Evolutionary conservation across 805 yeast species (phyloP), one percentile per base, ranked within the genome.

Genomic region (Candida pseudofarinosa): DNA sequence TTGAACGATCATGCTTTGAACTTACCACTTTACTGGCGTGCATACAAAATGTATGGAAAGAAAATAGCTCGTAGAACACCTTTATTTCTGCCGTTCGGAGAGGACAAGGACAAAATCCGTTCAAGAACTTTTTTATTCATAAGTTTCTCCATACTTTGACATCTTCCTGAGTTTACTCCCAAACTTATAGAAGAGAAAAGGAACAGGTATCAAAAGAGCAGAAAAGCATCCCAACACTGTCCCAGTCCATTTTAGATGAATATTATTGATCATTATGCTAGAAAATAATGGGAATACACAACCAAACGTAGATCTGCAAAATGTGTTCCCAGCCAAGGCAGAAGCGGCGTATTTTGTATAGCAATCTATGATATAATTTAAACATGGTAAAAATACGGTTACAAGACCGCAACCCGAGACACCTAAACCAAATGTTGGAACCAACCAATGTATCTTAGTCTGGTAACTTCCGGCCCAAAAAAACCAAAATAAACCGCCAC

Each of bases 111-210:
- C n/a, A n/a, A n/a, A n/a, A n/a, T n/a, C n/a, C n/a, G n/a, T n/a
- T n/a, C n/a, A n/a, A n/a, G n/a, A n/a, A n/a, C n/a, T n/a, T n/a
- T n/a, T n/a, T n/a, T n/a, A n/a, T n/a, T n/a, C n/a, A n/a, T n/a
- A n/a, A n/a, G n/a, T n/a, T n/a, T n/a, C n/a, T n/a, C n/a, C 38
- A 33, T 35, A 43, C 40, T 39, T 38, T 34, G 46, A 43, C 16
- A 31, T 46, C 14, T 17, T 23, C 37, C 47, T 40, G 4, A 46
- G 32, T 5, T 12, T 13, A n/a, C 19, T 34, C 3, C 45, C 42
- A 28, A 38, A 42, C 14, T 28, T 42, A 16, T 42, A 42, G 31
- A 42, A 38, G 6, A 42, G 30, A 17, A 42, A 38, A 3, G 45
- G 45, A 18, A 34, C 20, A 17, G 42, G 45, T 8, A 33, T 12